Evolutionary conservation across 805 yeast genomes (phyloP).

Genomic region (Suhomyces sp.): DNA sequence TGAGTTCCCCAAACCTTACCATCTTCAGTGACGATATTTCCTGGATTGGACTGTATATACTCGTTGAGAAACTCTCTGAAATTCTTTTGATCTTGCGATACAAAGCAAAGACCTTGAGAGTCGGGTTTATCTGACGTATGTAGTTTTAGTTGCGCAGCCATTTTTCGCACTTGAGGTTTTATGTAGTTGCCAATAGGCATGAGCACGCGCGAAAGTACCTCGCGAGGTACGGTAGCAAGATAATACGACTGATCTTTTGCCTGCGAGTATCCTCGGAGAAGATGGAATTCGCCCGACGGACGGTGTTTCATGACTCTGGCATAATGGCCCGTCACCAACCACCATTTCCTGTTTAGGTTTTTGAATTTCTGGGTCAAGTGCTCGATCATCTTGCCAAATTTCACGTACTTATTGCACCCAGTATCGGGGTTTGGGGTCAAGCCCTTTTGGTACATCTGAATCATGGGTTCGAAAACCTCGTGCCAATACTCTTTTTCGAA

Average conservation of each 20-base stretch:
- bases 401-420: conserved; percentile 78
- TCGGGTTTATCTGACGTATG: conserved; percentile 80
- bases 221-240: conserved; percentile 60
- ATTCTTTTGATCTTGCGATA: conserved; percentile 56
- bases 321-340: conserved; percentile 91
- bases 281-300: conserved; percentile 33
- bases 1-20: conserved; percentile 80
- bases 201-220: conserved; percentile 47
- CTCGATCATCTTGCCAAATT: conserved; percentile 76
- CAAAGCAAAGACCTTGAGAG: conserved; percentile 94
- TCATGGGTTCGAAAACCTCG: conserved; percentile 90
- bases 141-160: conserved; percentile 56
- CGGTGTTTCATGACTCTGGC: conserved; percentile 47
- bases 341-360: conserved; percentile 49
- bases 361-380: conserved; percentile 40
- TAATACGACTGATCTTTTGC: conserved; percentile 91
- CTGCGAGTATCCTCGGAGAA: conserved; percentile 56
- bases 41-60: conserved; percentile 70
- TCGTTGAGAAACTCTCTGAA: conserved; percentile 73
- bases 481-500: conserved; percentile 93
- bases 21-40: conserved; percentile 72
- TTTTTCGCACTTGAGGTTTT: conserved; percentile 69
- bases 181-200: conserved; percentile 79
- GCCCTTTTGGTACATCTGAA: conserved; percentile 66
- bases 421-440: conserved; percentile 94